phyloP scores from a whole-genome alignment of 305 asterid species.

The Plantago rigida region DNA sequence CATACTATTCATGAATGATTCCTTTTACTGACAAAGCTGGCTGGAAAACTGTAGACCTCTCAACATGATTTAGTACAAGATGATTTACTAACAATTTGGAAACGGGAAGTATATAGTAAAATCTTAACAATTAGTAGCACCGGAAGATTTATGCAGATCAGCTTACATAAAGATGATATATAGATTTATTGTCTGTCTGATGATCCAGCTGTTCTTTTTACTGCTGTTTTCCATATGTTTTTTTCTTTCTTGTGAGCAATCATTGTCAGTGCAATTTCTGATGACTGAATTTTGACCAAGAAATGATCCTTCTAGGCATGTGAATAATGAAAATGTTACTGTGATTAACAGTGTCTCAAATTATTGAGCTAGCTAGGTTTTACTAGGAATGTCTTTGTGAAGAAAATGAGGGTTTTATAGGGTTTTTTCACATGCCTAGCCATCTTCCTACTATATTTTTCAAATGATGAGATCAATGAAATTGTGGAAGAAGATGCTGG shows the following conservation, averaged over 20 bases:
- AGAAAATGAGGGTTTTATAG: neutral
- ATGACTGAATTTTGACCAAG: conserved; percentile 21
- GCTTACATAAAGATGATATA: too few species aligned
- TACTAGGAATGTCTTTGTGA: neutral
- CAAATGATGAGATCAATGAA: neutral
- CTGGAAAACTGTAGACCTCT: conserved; percentile 21
- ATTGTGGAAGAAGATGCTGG: neutral
- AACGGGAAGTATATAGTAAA: too few species aligned
- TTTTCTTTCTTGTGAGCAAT: conserved; percentile 34
- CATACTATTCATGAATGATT: conserved; percentile 23
- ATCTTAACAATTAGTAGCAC: too few species aligned
- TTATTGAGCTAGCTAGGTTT: conserved; percentile 7
- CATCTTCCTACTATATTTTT: too few species aligned
- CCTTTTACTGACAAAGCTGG: conserved; percentile 36
- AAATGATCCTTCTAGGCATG: conserved; percentile 16
- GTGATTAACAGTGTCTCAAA: neutral
- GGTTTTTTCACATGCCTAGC: too few species aligned
- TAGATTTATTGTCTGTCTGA: conserved; percentile 21
- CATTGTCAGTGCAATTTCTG: conserved; percentile 36
- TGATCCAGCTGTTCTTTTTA: conserved; percentile 50
- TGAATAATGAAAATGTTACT: conserved; percentile 6
- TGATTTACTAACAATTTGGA: too few species aligned
- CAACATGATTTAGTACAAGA: conserved; percentile 18
- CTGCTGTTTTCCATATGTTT: conserved; percentile 31
- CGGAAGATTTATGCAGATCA: too few species aligned